Conservation (phyloP, 441 rosid genomes). For the Omphalea diandra region DNA sequence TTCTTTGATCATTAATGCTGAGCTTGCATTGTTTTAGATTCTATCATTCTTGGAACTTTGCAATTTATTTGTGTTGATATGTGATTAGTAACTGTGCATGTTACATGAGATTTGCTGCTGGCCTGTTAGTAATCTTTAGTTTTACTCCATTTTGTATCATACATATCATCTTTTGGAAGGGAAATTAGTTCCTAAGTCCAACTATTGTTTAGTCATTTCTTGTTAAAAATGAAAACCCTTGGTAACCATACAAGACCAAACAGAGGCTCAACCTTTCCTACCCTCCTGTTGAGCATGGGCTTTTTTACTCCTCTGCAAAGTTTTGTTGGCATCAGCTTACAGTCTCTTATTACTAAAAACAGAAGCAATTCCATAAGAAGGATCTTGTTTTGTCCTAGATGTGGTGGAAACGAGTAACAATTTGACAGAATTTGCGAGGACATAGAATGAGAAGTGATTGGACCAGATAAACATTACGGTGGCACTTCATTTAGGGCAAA, state of each 20-base stretch:
- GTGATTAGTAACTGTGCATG: neutral
- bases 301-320: too few species aligned
- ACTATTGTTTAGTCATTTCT: neutral
- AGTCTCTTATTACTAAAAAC: too few species aligned
- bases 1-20: conserved; percentile 8
- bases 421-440: too few species aligned
- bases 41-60: neutral
- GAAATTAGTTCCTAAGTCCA: neutral
- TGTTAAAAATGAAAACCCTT: neutral
- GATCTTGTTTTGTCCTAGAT: neutral
- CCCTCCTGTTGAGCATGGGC: too few species aligned
- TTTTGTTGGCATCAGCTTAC: too few species aligned
- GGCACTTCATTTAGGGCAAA: neutral
- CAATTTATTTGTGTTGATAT: neutral
- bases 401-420: too few species aligned
- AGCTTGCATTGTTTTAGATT: neutral
- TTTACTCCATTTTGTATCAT: neutral
- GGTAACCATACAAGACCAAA: neutral
- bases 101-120: neutral
- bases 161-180: neutral
- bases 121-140: neutral
- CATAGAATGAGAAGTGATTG: too few species aligned
- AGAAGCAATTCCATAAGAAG: too few species aligned
- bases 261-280: too few species aligned
- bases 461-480: too few species aligned